Conservation (phyloP, 148 eudicot genomes). For the Suaeda aralocaspica region DNA sequence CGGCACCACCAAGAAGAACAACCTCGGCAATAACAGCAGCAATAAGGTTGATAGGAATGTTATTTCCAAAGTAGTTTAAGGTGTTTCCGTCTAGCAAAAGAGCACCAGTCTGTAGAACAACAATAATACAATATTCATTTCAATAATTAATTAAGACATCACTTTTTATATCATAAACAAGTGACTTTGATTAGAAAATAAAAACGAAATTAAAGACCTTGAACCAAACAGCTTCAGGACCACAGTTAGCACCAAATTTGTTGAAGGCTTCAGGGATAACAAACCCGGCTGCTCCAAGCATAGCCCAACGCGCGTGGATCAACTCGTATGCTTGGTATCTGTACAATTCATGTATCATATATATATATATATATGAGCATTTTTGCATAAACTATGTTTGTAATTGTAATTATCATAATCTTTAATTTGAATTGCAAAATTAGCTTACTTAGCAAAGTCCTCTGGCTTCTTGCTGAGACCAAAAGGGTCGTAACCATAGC, state of each 20-base stretch:
- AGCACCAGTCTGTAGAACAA: constrained; percentile 76
- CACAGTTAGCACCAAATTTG: constrained; percentile 95
- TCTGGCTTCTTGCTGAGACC: constrained; percentile 99
- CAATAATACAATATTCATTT: neutral
- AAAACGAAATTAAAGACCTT: constrained; percentile 40
- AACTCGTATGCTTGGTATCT: constrained; percentile 92
- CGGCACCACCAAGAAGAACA: constrained; percentile 95
- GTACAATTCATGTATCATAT: neutral
- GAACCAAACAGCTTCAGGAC: constrained; percentile 99
- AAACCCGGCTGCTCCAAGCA: constrained; percentile 98
- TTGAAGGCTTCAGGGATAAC: constrained; percentile 97
- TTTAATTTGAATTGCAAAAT: too few relatives aligned
- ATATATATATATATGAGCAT: too few relatives aligned
- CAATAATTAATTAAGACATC: neutral
- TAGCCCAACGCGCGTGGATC: constrained; percentile 95
- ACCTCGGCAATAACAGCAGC: constrained; percentile 82
- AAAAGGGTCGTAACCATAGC: constrained; percentile 98
- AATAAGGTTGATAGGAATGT: constrained; percentile 79
- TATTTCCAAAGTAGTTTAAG: constrained; percentile 89
- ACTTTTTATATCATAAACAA: neutral
- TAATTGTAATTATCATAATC: too few relatives aligned
- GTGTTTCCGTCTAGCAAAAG: constrained; percentile 91
- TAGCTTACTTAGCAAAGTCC: constrained; percentile 79
- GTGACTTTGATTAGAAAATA: too few relatives aligned
- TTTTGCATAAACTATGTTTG: neutral